Evolutionary conservation across 805 yeast species (phyloP), one percentile per base, ranked within the genome.

Genomic region (Cephaloascus fragrans): DNA sequence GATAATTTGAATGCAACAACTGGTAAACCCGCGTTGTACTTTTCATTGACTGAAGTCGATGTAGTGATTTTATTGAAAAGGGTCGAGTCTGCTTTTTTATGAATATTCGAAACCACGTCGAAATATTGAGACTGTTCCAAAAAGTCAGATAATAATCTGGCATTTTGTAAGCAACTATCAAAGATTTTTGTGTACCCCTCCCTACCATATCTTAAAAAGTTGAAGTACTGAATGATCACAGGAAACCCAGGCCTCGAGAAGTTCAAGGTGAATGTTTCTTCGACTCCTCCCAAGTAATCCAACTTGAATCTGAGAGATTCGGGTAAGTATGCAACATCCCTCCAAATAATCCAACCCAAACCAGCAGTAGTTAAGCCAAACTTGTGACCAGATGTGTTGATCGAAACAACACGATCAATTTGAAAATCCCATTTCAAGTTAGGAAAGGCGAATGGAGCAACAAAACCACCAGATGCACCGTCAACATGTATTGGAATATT

Each of bases 241-340:
- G 89, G 95, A 73, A 77, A 84, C 1, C 96, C 96, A 5, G 97
- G 93, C 56, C 96, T 77, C 5, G 95, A 84, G 61, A 88, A 88
- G 64, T 88, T 88, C 56, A 88, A 71, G 31, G 80, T 85, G 65
- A 77, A 89, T 19, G 93, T 81, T 58, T 83, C 90, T 59, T 88
- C 96, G 4, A 80, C 71, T 18, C 95, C 94, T 26, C 97, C 97
- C 32, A 88, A 68, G 58, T 88, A 88, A 55, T 80, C 79, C 52
- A 88, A 69, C 47, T 83, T 80, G 62, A 88, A 88, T 50, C 81
- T 73, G 45, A 88, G 68, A 44, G 75, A 77, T 41, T 77, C 69
- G 18, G 96, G 93, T 45, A 88, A 67, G 52, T 69, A 71, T 32
- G 62, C 48, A 34, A 68, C 65, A 54, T 78, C 77, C 55, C 80